Base-by-base conservation (phyloP, 768 basidiomycete genomes). In the Leccinum subtestaceum region DNA sequence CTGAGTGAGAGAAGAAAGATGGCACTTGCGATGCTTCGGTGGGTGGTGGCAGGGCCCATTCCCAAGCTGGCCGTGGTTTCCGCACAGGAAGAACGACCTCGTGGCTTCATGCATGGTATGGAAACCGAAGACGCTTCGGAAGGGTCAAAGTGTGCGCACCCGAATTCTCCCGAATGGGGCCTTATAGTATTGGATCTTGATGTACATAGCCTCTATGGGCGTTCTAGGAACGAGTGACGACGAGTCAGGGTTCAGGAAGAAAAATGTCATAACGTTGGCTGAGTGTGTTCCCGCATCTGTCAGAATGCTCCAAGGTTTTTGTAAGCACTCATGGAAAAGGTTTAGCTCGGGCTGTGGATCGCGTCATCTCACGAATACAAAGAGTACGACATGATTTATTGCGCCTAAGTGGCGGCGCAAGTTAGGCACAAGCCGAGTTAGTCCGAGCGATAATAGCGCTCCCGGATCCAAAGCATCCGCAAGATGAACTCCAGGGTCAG, bases 31-130 rank as follows among this genome's bases (percentile, higher is more conserved):
- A 59, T 47, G 36, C 50, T 56, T 63, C 58, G 49, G 59, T 60
- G 17, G 38, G 59, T 64, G 38, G 59, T 64, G 66, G 57, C 57
- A 63, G 57, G 11, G 49, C 5, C n/a, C 10, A 19, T 63, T 63
- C 59, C 56, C 56, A 64, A 51, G 58, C 29, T 46, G 52, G 61
- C 31, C n/a, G 54, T 49, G 57, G 60, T 58, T 55, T 62, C 54
- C 52, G 52, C 52, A 27, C 19, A 19, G 50, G 65, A 65, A 68
- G 60, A 45, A 49, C 36, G 36, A 23, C 66, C 63, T 68, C 63
- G 61, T 68, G 68, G 49, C 45, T 56, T 13, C 47, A 25, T 23
- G 21, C 50, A 25, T 46, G 12, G 53, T 52, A 53, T 46, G 34
- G 56, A 58, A 52, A 53, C 27, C 55, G 55, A 56, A 52, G 65